Conservation (phyloP, 768 basidiomycete genomes). For the Psilocybe tampanensis region DNA sequence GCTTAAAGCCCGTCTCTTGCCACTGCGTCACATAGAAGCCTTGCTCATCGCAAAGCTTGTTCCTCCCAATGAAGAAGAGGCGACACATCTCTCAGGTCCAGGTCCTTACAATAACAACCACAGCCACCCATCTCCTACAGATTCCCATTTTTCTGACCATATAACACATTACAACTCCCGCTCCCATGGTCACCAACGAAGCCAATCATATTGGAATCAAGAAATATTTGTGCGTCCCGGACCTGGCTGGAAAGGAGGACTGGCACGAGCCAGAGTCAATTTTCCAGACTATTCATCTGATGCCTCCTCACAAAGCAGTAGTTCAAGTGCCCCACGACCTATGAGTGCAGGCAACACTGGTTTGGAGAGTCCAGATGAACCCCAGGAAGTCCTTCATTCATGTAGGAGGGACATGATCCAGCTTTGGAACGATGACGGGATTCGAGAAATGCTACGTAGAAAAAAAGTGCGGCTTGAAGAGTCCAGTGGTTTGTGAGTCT, state of each 20-base stretch:
- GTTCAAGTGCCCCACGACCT: slow-evolving; percentile 29
- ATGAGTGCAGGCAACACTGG: slow-evolving; percentile 48
- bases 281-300: slow-evolving; percentile 24
- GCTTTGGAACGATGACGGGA: slow-evolving; percentile 65
- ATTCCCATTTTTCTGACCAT: slow-evolving; percentile 18
- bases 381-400: slow-evolving; percentile 59
- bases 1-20: slow-evolving; percentile 61
- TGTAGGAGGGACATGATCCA: slow-evolving; percentile 65
- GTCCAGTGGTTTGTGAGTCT: slow-evolving; percentile 71
- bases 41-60: slow-evolving; percentile 72
- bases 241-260: slow-evolving; percentile 62
- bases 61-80: slow-evolving; percentile 65
- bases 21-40: slow-evolving; percentile 70
- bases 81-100: slow-evolving; percentile 39
- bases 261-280: slow-evolving; percentile 46
- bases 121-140: slow-evolving; percentile 22
- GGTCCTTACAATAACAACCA: slow-evolving; percentile 16
- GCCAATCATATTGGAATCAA: slow-evolving; percentile 35
- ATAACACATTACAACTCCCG: slow-evolving; percentile 7
- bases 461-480: slow-evolving; percentile 72
- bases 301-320: slow-evolving; percentile 9
- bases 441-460: slow-evolving; percentile 55
- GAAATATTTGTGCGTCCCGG: slow-evolving; percentile 70
- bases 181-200: slow-evolving; percentile 14
- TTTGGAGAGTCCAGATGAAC: slow-evolving; percentile 54